Base-by-base conservation (phyloP, 2,329 filamentous ascomycete genomes). In the Cladosporium sp. region DNA sequence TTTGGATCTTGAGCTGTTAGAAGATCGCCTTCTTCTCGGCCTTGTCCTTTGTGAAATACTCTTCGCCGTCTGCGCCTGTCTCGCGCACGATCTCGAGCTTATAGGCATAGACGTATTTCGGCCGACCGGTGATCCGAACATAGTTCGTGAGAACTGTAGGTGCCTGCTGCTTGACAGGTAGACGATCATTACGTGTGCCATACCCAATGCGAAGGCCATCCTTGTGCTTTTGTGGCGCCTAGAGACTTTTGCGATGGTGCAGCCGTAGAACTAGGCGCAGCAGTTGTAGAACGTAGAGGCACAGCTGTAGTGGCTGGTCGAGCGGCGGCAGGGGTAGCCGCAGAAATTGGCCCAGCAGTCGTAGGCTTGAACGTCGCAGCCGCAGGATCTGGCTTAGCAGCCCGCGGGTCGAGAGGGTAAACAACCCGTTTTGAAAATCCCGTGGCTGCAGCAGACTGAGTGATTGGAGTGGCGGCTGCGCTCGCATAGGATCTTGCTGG, bases 21-120 rank as follows among this genome's bases (percentile, higher is more conserved):
- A 58, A 58, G 8, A 58, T 37, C 14, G 31, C 56, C 2, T 29
- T 28, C 23, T 58, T 58, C 1, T 58, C 23, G 8, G 7, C 5
- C 23, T 29, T 58, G 21, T 37, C 6, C 3, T 37, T 58, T 18
- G 29, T 4, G 6, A n/a, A 3, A 2, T 1, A 8, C 6, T 12
- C 16, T 23, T 29, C 12, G 23, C 37, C 33, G 16, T 58, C 18
- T 1, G 1, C 1, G 6, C 16, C 12, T 1, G 23, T 58, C 1
- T 44, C 4, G 23, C 12, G 29, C 18, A 60, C 31, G 16, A 65
- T 68, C 53, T 1, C 37, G 23, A 40, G 52, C 14, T 26, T 2
- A 33, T 70, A 69, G 11, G 68, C 69, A 6, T 52, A 55, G n/a
- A 69, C 62, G 0, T 46, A 12, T 1, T 10, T 18, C 0, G 67